These are phyloP conservation scores for Macrolepiota fuliginosa DNA, from an alignment of 768 basidiomycete species.

Conservation along the genomic window DNA sequence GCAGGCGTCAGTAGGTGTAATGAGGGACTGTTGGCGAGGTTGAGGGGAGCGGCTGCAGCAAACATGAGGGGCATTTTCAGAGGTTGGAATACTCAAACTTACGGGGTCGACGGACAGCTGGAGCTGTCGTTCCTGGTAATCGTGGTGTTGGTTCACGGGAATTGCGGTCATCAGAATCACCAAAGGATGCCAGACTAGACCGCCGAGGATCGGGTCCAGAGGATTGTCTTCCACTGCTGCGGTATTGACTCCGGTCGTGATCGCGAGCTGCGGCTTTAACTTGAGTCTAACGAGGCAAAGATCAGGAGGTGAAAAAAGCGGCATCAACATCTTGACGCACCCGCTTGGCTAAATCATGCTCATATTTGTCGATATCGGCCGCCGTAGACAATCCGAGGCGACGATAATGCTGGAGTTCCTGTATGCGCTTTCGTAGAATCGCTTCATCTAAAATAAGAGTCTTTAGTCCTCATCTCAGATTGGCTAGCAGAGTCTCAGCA, in stretches of 20 bases:
- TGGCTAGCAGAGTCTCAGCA: constrained; percentile 22
- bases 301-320: constrained; percentile 4
- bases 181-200: constrained; percentile 36
- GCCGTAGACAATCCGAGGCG: constrained; percentile 79
- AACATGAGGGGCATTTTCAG: constrained; percentile 4
- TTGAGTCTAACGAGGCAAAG: constrained; percentile 44
- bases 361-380: constrained; percentile 91
- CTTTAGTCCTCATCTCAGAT: constrained; percentile 4
- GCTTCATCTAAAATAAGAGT: constrained; percentile 66
- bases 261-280: constrained; percentile 62
- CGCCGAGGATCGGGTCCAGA: constrained; percentile 54
- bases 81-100: constrained; percentile 17
- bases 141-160: constrained; percentile 66
- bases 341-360: constrained; percentile 67
- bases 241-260: constrained; percentile 47
- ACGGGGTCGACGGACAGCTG: constrained; percentile 45
- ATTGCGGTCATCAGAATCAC: constrained; percentile 49
- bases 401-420: constrained; percentile 89
- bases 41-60: constrained; percentile 59
- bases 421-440: constrained; percentile 81
- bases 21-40: constrained; percentile 87
- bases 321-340: constrained; percentile 40
- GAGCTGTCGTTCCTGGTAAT: constrained; percentile 31
- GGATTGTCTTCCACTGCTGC: constrained; percentile 50
- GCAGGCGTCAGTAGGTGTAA: constrained; percentile 86